Percentiles rank a stretch among this genome's conserved stretches.
phyloP scores from a whole-genome alignment of 2,329 filamentous ascomycete species.

The Grosmannia serpens region DNA sequence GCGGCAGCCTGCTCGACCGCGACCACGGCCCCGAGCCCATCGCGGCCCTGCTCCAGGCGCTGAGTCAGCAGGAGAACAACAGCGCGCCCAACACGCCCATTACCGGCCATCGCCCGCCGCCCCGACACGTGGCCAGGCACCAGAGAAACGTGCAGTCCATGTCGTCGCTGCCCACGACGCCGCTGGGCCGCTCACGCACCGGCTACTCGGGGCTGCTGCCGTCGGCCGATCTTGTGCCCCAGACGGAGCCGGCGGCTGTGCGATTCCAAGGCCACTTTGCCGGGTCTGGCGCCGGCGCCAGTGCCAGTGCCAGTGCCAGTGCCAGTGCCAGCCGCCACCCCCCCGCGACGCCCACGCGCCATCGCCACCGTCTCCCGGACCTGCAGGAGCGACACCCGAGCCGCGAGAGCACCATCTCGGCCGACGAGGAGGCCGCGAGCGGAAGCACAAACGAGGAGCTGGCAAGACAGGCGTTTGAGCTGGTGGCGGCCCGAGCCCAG shows the following conservation, averaged over 20 bases:
- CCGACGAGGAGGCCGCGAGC: conserved; percentile 29
- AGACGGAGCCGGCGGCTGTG: conserved; percentile 42
- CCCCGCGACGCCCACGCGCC: conserved; percentile 30
- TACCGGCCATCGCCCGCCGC: conserved; percentile 30
- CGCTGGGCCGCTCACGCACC: conserved; percentile 40
- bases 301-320: conserved; percentile 1
- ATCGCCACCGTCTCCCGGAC: conserved; percentile 8
- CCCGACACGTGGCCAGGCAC: conserved; percentile 48
- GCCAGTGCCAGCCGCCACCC: conserved; percentile 22
- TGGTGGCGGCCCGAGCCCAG: conserved; percentile 27
- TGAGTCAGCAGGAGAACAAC: conserved; percentile 64
- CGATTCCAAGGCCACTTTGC: conserved; percentile 2
- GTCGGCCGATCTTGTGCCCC: conserved; percentile 49
- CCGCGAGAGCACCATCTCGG: conserved; percentile 78
- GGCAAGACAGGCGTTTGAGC: conserved; percentile 40
- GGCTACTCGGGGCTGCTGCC: conserved; percentile 45
- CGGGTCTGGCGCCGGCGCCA: background rate
- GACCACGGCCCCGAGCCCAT: conserved; percentile 53
- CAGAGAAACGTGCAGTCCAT: conserved; percentile 69
- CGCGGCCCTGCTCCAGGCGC: conserved; percentile 70
- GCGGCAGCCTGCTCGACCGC: conserved; percentile 24
- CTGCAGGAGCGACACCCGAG: conserved; percentile 44
- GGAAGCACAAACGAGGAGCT: conserved; percentile 35
- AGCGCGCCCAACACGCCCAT: conserved; percentile 64
- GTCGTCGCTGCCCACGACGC: conserved; percentile 74